Evolutionary conservation across 2,329 filamentous ascomycete genomes (phyloP), one percentile per base, ranked within the genome.

Genomic region (Penicillium sp.): DNA sequence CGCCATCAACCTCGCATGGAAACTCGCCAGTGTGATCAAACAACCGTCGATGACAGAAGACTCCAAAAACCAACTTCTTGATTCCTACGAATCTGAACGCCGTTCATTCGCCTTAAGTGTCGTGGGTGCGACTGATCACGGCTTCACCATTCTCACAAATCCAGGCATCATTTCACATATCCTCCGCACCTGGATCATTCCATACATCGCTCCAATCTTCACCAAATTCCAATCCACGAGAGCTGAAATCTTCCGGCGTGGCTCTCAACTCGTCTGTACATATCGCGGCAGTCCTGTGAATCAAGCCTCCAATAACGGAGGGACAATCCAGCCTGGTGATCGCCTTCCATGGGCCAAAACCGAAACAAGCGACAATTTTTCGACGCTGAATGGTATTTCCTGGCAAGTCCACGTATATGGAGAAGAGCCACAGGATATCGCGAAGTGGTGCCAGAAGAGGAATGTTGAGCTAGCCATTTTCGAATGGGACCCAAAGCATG

Each of bases 1-100:
- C 49, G 76, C 79, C 0, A 70, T 79, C 24, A 83, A 84, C 49
- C 68, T 84, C 0, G 77, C 76, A 18, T 84, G 81, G 80, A 84
- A 84, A 57, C 68, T 84, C 2, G 73, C 77, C 0, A 68, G 74
- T 1, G 78, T 77, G 3, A 61, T 80, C 1, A 69, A 70, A n/a
- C 42, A 57, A 10, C 41, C 42, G 3, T 20, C 41, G 1, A 61
- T 63, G 55, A 49, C 40, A 1, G 66, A 72, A 6, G 52, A 68
- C 2, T 72, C 70, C 1, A 65, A 65, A 9, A 63, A 74, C 8
- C 57, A 66, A 0, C 66, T 83, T 1, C 68, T 84, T 0, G 68
- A 78, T 42, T 77, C 71, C 10, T 83, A 82, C 59, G 70, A 78
- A 45, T 56, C 60, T 2, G 80, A 83, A 60, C 74, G 80, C 6